A percentile compares a stretch with the other conserved stretches of the same genome.
Conservation (phyloP, 805 yeast genomes). For the Jamesozyma jinghongensis region DNA sequence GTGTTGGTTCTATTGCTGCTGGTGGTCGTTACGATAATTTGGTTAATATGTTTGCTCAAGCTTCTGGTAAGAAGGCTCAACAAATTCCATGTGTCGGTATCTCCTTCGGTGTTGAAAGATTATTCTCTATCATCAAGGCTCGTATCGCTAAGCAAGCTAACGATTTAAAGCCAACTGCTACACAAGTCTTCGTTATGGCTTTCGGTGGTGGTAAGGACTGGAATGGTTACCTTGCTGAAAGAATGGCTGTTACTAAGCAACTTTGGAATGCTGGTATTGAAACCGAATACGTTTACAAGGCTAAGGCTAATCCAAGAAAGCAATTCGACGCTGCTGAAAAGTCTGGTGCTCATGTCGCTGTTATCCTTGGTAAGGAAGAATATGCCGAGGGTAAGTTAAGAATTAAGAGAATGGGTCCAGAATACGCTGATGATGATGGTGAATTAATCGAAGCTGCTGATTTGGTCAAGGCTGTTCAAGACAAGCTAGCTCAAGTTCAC, state of each 20-base stretch:
- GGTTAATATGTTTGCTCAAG: conserved; percentile 89
- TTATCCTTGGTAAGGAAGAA: conserved; percentile 94
- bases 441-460: conserved; percentile 58
- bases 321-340: conserved; percentile 98
- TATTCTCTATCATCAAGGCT: conserved; percentile 81
- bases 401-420: conserved; percentile 83
- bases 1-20: conserved; percentile 97
- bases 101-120: conserved; percentile 93
- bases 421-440: conserved; percentile 82
- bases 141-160: conserved; percentile 53
- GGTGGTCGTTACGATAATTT: conserved; percentile 97
- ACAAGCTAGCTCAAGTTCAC: conserved; percentile 42
- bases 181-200: conserved; percentile 94
- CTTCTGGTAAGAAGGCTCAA: conserved; percentile 65
- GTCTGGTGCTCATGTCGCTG: conserved; percentile 82
- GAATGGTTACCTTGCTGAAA: conserved; percentile 85
- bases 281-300: conserved; percentile 84
- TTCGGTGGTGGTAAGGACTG: conserved; percentile 97
- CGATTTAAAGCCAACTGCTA: conserved; percentile 65
- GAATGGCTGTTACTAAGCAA: conserved; percentile 75
- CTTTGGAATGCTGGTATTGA: conserved; percentile 87
- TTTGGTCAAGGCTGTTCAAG: conserved; percentile 44
- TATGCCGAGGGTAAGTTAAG: conserved; percentile 66
- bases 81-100: conserved; percentile 96
- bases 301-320: conserved; percentile 89